A percentile compares a stretch with the other conserved stretches of the same genome.
These are phyloP conservation scores for Botryotinia globosa DNA, from an alignment of 2,329 filamentous ascomycete species.

Conservation along the genomic window DNA sequence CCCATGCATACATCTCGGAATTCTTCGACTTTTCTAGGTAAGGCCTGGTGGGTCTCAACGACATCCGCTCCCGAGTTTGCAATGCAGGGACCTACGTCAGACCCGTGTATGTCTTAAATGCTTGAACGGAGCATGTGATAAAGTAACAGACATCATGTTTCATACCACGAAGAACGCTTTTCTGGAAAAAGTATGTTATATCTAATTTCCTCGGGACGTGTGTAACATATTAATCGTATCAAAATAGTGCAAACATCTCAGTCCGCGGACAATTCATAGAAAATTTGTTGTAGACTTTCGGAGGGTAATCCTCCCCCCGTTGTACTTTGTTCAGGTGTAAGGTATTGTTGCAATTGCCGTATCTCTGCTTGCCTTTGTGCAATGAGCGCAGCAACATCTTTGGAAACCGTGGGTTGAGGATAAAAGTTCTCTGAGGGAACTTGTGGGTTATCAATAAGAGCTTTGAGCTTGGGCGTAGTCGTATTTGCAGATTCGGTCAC, in stretches of 20 bases:
- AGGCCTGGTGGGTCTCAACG: not conserved
- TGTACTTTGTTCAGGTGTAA: not conserved
- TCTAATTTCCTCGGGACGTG: not conserved
- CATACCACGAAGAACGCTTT: not conserved
- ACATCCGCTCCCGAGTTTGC: not conserved
- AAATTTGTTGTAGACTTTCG: not conserved
- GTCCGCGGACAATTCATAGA: slow-evolving; percentile 10
- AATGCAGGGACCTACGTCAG: not conserved
- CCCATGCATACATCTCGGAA: not conserved
- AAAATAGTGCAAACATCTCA: not conserved
- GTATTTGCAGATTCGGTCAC: not conserved
- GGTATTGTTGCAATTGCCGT: slow-evolving; percentile 2
- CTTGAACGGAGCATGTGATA: not conserved
- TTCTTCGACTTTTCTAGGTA: not conserved
- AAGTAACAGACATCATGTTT: not conserved
- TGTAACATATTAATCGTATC: not conserved
- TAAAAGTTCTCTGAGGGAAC: too few relatives aligned
- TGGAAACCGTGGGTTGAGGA: not conserved
- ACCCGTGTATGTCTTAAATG: not conserved
- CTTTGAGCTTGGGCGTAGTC: not conserved
- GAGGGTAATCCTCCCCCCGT: not conserved
- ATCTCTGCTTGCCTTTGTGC: slow-evolving; percentile 8
- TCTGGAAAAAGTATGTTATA: not conserved
- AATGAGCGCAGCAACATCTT: not conserved
- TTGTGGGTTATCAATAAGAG: not conserved